A percentile compares a stretch with the other conserved stretches of the same genome.
phyloP scores from a whole-genome alignment of 306 rosid species.

The Coriaria nepalensis region DNA sequence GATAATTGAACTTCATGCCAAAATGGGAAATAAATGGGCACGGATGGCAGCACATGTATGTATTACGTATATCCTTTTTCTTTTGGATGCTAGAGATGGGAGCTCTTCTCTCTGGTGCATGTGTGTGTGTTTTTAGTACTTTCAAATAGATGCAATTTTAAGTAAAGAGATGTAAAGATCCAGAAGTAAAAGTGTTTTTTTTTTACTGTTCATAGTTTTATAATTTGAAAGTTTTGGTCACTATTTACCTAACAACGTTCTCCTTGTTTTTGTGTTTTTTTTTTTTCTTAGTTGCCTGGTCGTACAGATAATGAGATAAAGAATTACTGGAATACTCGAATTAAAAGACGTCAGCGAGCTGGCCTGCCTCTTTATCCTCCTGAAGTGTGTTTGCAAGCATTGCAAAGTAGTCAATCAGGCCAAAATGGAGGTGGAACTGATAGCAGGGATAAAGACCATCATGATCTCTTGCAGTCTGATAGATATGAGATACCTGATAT shows the following conservation, averaged over 20 bases:
- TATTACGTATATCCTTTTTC: conserved; percentile 13
- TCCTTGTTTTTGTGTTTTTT: conserved; percentile 16
- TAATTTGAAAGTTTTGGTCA: too few species aligned
- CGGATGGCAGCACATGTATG: conserved; percentile 91
- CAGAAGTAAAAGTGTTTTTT: too few species aligned
- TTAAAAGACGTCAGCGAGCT: conserved; percentile 82
- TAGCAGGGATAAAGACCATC: conserved; percentile 29
- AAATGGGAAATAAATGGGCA: conserved; percentile 98
- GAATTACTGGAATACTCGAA: conserved; percentile 97
- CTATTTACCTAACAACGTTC: neutral
- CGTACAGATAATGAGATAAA: conserved; percentile 99
- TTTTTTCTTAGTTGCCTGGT: conserved; percentile 66
- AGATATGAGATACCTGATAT: conserved; percentile 47
- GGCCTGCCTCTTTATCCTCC: conserved; percentile 91
- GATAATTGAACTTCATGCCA: conserved; percentile 75
- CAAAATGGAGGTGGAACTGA: conserved; percentile 31
- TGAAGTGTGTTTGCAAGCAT: conserved; percentile 46
- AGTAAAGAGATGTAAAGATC: neutral
- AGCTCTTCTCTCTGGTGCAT: conserved; percentile 4
- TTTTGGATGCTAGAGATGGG: neutral
- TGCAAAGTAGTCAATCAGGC: conserved; percentile 37
- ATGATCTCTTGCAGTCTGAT: conserved; percentile 31
- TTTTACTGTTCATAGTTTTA: too few species aligned
- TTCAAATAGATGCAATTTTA: neutral
- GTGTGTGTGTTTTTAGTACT: neutral